phyloP scores from a whole-genome alignment of 495 filamentous ascomycete species.

The Penicillium waksmanii region DNA sequence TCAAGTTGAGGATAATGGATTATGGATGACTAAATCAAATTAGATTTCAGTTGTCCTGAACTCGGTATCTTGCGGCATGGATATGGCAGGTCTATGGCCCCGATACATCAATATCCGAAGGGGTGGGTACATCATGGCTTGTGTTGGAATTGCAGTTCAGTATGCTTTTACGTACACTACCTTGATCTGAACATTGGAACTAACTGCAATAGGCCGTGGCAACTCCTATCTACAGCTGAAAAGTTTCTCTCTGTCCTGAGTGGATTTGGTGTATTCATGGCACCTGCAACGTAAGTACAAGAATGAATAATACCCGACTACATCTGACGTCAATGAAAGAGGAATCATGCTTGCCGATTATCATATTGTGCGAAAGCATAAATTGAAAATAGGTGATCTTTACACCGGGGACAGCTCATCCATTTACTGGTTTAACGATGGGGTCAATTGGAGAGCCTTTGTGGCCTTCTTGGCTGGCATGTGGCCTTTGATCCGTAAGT shows the following conservation, averaged over 20 bases:
- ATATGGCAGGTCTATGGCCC: slow-evolving; percentile 50
- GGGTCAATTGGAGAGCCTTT: slow-evolving; percentile 48
- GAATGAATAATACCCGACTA: background rate
- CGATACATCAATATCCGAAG: slow-evolving; percentile 55
- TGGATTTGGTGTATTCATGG: slow-evolving; percentile 47
- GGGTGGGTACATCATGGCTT: slow-evolving; percentile 30
- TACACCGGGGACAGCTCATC: slow-evolving; percentile 19
- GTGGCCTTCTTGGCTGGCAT: slow-evolving; percentile 44
- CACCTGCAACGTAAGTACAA: slow-evolving; percentile 38
- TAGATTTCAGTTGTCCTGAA: slow-evolving; percentile 12
- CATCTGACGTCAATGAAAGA: background rate
- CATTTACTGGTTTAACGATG: slow-evolving; percentile 23
- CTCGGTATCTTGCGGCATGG: slow-evolving; percentile 22
- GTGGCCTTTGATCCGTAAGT: slow-evolving; percentile 39
- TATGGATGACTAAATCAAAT: background rate
- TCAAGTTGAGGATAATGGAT: background rate
- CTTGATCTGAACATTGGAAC: slow-evolving; percentile 27
- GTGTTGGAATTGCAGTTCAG: slow-evolving; percentile 7
- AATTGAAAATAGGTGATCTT: slow-evolving; percentile 31
- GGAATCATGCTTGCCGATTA: slow-evolving; percentile 9
- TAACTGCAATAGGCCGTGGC: slow-evolving; percentile 41
- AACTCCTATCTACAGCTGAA: slow-evolving; percentile 47
- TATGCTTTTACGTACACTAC: slow-evolving; percentile 27
- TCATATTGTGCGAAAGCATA: background rate
- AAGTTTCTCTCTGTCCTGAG: slow-evolving; percentile 48